Conservation (phyloP, 768 basidiomycete genomes). For the Tricholoma sp. region DNA sequence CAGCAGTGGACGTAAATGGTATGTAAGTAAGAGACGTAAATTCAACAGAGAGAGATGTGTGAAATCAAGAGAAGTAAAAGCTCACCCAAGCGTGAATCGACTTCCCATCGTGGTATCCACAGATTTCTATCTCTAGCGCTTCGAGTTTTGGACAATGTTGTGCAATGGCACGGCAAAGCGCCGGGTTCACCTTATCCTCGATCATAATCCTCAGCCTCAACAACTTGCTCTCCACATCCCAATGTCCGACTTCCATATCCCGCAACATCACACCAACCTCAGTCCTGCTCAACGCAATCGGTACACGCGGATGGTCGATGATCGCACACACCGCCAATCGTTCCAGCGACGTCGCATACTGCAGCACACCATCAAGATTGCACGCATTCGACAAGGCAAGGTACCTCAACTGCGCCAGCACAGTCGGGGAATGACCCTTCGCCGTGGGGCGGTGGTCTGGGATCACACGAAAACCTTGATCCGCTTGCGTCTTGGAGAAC, state of each 20-base stretch:
- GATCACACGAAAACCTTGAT: conserved; percentile 22
- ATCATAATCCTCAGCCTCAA: conserved; percentile 32
- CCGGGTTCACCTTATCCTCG: conserved; percentile 32
- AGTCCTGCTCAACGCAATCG: conserved; percentile 27
- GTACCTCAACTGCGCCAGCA: conserved; percentile 25
- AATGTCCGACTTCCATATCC: conserved; percentile 22
- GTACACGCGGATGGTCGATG: conserved; percentile 29
- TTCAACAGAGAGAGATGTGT: neutral
- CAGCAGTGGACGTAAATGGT: neutral
- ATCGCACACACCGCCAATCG: conserved; percentile 32
- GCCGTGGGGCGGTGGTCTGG: conserved; percentile 14
- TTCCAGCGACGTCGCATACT: conserved; percentile 25
- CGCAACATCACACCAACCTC: conserved; percentile 28
- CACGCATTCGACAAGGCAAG: conserved; percentile 36
- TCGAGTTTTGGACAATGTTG: conserved; percentile 30
- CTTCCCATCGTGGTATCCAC: conserved; percentile 37
- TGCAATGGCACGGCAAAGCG: conserved; percentile 26
- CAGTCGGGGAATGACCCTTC: conserved; percentile 15
- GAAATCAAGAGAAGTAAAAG: neutral
- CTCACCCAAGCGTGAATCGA: conserved; percentile 35
- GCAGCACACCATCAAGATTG: conserved; percentile 24
- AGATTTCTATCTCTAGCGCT: conserved; percentile 35
- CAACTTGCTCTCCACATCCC: conserved; percentile 13
- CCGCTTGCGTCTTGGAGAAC: conserved; percentile 25
- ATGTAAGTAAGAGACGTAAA: conserved; percentile 3